Evolutionary conservation across 257 asterid species (phyloP), one percentile per base, ranked within the genome.

Genomic region (Hygrophila difformis): DNA sequence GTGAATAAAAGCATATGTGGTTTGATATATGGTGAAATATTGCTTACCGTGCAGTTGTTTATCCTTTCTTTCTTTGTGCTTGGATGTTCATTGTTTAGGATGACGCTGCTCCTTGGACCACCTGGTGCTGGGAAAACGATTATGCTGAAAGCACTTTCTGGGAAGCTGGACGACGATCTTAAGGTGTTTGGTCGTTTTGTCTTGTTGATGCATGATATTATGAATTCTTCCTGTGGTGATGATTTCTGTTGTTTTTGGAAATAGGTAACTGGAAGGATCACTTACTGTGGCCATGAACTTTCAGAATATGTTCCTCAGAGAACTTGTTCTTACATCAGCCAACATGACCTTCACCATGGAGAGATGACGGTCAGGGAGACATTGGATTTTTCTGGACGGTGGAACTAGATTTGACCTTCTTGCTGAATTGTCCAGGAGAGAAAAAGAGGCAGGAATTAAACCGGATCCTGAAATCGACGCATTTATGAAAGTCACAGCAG

Each of bases 401-500:
- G 82, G 79, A 0, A 9, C 65, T 0, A 47, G 78, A 13, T 64
- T 60, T 16, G 68, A 67, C n/a, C 8, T 46, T 35, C 21, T 74
- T 42, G 71, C 47, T 18, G 81, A 74, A 40, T 52, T 74, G 11
- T 63, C 65, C 2, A 65, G 82, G 60, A 67, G 78, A 1, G 82
- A 74, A 62, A 74, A 66, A 52, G 55, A 53, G 19, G 75, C 70
- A 0, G 75, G 78, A 28, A 66, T 70, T 51, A 58, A 48, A 20
- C 78, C 81, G 12, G 78, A 70, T 31, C 62, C 75, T 16, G 78
- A 66, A 36, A 29, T 70, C 33, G 82, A 74, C 41, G 75, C 78
- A 6, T 69, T 62, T 48, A 62, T 74, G 77, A 74, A 69, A 49
- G 77, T 67, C 49, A 40, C 43, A 7, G 40, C 81, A 2, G 31